These are phyloP conservation scores for Pseudoperonospora humuli DNA, from an alignment of 352 stramenopile genomes.

Conservation along the genomic window DNA sequence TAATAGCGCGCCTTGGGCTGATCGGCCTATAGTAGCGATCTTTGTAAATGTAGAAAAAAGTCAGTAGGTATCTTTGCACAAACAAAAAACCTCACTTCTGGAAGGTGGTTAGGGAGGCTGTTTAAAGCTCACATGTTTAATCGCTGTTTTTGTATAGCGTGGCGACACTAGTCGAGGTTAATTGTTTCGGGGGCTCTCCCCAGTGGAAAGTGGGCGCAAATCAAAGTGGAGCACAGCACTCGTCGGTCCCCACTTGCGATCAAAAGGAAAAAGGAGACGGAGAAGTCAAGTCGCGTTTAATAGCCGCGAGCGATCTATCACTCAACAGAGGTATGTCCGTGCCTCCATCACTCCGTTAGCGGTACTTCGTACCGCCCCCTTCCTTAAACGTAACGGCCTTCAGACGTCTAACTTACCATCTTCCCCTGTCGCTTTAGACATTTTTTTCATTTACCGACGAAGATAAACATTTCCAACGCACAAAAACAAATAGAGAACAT, in stretches of 20 bases:
- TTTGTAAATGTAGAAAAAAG: slow-evolving; percentile 10
- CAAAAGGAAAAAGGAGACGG: slow-evolving; percentile 26
- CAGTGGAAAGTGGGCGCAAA: too few species aligned
- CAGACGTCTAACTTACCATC: neutral
- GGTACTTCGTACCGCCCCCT: too few species aligned
- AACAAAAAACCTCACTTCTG: slow-evolving; percentile 12
- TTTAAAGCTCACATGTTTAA: too few species aligned
- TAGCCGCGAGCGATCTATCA: slow-evolving; percentile 1
- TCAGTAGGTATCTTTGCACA: slow-evolving; percentile 10
- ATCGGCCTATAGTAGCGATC: too few species aligned
- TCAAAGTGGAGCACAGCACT: slow-evolving; percentile 11
- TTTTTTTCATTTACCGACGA: neutral
- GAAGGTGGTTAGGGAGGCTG: too few species aligned
- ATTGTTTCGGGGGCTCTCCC: too few species aligned
- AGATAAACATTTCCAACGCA: too few species aligned
- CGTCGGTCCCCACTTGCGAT: neutral
- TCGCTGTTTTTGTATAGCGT: too few species aligned
- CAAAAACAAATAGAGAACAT: slow-evolving; percentile 19
- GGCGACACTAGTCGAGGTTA: slow-evolving; percentile 9
- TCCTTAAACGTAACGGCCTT: slow-evolving; percentile 3
- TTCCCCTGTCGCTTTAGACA: slow-evolving; percentile 15
- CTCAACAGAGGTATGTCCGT: slow-evolving; percentile 16
- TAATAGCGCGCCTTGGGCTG: too few species aligned
- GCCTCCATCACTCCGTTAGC: too few species aligned
- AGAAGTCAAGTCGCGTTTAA: slow-evolving; percentile 17